Base-by-base conservation (phyloP, 306 rosid genomes). In the Malus orientalis region DNA sequence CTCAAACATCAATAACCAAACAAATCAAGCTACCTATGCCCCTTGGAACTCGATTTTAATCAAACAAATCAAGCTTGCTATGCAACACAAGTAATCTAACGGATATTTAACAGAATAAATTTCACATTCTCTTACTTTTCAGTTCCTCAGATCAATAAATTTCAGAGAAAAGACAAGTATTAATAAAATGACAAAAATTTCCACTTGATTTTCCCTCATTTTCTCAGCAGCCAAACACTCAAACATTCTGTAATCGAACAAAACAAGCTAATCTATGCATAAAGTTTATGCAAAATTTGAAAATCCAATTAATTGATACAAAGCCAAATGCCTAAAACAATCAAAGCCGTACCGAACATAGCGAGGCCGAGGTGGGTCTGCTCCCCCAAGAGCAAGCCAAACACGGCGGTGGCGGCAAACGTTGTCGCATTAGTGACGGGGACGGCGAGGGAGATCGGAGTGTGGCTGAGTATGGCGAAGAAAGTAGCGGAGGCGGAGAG, bases 361-460 rank as follows among this genome's bases (percentile, higher is more conserved):
- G 98, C 91, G 49, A 83, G 83, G 14, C 81, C 86, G 64, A 87
- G 81, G 33, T 83, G 90, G 18, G 91, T 88, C 33, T 74, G 80
- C 77, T 94, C 97, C 10, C 95, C 95, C 32, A 92, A 86, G 22
- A 94, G 90, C 58, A 81, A 76, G 54, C 91, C 96, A 36, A 89
- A 87, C 19, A 90, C 61, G 42, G 96, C 95, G 11, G 97, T 94
- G 88, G 98, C 83, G 44, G 95, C 93, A 62, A 94, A 92, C 4
- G 98, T 92, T 65, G 96, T 92, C 68, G 98, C 97, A 75, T 94
- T 94, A 77, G 98, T 94, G 86, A 94, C 91, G 16, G 97, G 98
- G 51, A 94, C 96, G 33, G 96, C 90, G 60, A 85, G 85, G 70
- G 96, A 94, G 69, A 94, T 93, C 0, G 98, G 98, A 6, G 96